Evolutionary conservation across 805 yeast species (phyloP).

Genomic region (Metschnikowia colocasiae): DNA sequence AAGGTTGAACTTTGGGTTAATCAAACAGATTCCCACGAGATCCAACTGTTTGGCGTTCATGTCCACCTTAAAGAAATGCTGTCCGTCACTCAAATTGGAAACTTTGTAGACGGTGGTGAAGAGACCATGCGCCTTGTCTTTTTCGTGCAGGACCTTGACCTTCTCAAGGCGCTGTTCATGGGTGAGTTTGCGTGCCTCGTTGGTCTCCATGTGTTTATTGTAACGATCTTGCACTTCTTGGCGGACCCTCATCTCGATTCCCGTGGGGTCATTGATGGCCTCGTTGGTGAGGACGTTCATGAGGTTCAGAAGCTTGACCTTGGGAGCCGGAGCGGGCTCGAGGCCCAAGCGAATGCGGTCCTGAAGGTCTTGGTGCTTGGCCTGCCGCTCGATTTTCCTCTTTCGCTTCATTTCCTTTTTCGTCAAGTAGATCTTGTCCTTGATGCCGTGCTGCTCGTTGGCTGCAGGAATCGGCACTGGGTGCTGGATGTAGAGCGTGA

Average conservation of each 20-base stretch:
- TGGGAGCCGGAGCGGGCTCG: slow-evolving; percentile 85
- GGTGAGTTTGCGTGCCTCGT: slow-evolving; percentile 58
- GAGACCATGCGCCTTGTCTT: slow-evolving; percentile 51
- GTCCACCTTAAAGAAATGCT: slow-evolving; percentile 71
- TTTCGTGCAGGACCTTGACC: slow-evolving; percentile 39
- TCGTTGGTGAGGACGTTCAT: slow-evolving; percentile 84
- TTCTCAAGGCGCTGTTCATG: slow-evolving; percentile 57
- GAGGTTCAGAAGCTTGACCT: slow-evolving; percentile 77
- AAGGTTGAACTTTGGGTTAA: slow-evolving; percentile 46
- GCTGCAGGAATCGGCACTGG: slow-evolving; percentile 66
- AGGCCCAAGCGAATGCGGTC: slow-evolving; percentile 77
- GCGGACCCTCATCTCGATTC: slow-evolving; percentile 68
- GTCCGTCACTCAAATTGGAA: slow-evolving; percentile 53
- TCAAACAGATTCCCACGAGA: slow-evolving; percentile 60
- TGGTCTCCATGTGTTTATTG: slow-evolving; percentile 53
- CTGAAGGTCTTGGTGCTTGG: slow-evolving; percentile 63
- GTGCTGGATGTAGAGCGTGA: slow-evolving; percentile 75
- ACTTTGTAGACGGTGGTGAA: slow-evolving; percentile 58
- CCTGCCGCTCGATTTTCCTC: slow-evolving; percentile 65
- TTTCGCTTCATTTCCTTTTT: slow-evolving; percentile 72
- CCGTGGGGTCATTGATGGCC: slow-evolving; percentile 85
- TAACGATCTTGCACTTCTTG: slow-evolving; percentile 64
- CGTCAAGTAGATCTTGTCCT: slow-evolving; percentile 57
- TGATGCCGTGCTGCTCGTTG: slow-evolving; percentile 20
- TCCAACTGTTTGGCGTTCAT: slow-evolving; percentile 72